Conservation (phyloP, 305 asterid genomes). For the Fraxinus greggii region DNA sequence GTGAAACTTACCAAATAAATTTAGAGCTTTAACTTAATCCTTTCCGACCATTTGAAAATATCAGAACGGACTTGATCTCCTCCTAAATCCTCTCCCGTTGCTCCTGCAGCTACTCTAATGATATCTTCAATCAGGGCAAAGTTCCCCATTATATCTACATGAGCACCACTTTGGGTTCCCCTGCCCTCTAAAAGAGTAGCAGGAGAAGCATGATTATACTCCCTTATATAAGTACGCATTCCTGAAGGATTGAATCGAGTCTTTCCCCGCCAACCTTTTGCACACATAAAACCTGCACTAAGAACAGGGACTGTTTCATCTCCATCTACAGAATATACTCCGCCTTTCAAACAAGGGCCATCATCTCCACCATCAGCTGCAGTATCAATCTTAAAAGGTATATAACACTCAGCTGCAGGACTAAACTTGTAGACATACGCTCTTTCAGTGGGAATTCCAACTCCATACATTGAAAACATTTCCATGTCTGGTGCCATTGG, state of each 20-base stretch:
- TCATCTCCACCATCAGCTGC: slow-evolving; percentile 67
- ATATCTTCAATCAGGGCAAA: slow-evolving; percentile 77
- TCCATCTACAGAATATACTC: slow-evolving; percentile 73
- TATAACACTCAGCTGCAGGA: slow-evolving; percentile 63
- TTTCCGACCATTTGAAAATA: slow-evolving; percentile 78
- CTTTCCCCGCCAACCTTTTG: slow-evolving; percentile 81
- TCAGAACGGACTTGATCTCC: slow-evolving; percentile 74
- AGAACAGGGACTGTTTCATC: slow-evolving; percentile 82
- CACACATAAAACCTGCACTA: slow-evolving; percentile 81
- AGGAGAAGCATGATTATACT: slow-evolving; percentile 75
- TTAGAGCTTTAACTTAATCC: slow-evolving; percentile 59
- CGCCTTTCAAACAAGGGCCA: slow-evolving; percentile 66
- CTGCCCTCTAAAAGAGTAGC: slow-evolving; percentile 72
- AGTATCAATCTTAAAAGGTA: slow-evolving; percentile 79
- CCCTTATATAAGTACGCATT: slow-evolving; percentile 57
- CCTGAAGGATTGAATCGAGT: slow-evolving; percentile 88
- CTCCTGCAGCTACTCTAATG: slow-evolving; percentile 81
- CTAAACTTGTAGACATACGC: slow-evolving; percentile 71
- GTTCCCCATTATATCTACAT: slow-evolving; percentile 88
- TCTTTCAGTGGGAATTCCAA: slow-evolving; percentile 79
- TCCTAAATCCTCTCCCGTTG: slow-evolving; percentile 71
- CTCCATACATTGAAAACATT: slow-evolving; percentile 84
- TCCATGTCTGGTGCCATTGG: slow-evolving; percentile 82
- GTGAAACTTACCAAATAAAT: slow-evolving; percentile 34
- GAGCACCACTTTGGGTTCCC: slow-evolving; percentile 90